Evolutionary conservation across 2,329 filamentous ascomycete species (phyloP).

Genomic region (Cercospora sp.): DNA sequence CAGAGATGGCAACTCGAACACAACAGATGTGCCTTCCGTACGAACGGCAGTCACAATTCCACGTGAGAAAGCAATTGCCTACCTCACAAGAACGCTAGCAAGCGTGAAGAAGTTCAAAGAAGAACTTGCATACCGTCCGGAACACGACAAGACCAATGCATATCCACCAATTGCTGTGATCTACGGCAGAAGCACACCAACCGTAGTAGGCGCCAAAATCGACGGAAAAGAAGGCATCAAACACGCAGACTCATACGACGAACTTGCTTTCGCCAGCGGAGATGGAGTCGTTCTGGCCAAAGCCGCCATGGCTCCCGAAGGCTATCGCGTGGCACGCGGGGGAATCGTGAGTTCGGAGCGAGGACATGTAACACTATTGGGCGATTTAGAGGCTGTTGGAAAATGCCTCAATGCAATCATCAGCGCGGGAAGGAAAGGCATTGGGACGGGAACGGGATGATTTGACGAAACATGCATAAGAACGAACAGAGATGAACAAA

Average conservation of each 20-base stretch:
- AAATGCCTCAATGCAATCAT: conserved; percentile 69
- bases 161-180: conserved; percentile 84
- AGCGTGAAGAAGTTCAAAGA: conserved; percentile 73
- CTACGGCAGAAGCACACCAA: conserved; percentile 84
- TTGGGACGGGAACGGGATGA: conserved; percentile 60
- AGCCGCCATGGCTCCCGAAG: conserved; percentile 80
- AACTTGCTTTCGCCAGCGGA: conserved; percentile 80
- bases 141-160: conserved; percentile 63
- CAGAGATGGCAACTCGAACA: conserved; percentile 20
- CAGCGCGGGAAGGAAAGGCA: conserved; percentile 67
- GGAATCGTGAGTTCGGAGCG: conserved; percentile 78
- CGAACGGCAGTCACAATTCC: conserved; percentile 55
- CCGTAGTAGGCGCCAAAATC: conserved; percentile 79
- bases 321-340: conserved; percentile 71
- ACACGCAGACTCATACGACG: conserved; percentile 76
- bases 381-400: conserved; percentile 80
- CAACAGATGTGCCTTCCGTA: conserved; percentile 25
- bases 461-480: background rate
- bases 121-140: conserved; percentile 64
- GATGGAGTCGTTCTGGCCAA: conserved; percentile 86
- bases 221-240: conserved; percentile 71
- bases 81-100: conserved; percentile 72
- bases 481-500: background rate
- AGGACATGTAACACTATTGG: conserved; percentile 83
- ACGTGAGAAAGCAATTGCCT: conserved; percentile 58